Base-by-base conservation (phyloP, 2,329 filamentous ascomycete species). In the Lachnellula arida region DNA sequence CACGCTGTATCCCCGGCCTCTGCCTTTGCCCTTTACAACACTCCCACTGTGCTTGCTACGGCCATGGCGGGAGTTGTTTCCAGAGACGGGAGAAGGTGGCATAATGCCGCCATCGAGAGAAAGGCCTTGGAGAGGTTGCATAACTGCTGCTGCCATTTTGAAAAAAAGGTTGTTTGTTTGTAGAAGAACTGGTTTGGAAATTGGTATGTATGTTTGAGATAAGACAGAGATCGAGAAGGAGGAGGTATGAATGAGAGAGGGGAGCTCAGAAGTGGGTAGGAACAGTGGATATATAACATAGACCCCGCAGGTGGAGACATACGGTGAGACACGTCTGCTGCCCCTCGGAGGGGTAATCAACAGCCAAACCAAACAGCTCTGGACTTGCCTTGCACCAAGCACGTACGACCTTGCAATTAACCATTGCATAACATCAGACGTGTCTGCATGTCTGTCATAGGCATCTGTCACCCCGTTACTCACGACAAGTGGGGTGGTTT, bases 1-100 rank as follows among this genome's bases (percentile, higher is more conserved):
- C 28, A 75, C 65, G 55, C 70, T 73, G 67, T 76, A 76, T 12
- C 72, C 70, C 17, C 72, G 68, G 12, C 70, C 69, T 34, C 70
- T 63, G 47, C 60, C 62, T 49, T 68, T 69, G 35, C 58, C 63
- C 61, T 74, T 75, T 50, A 60, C 62, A 44, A 67, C 56, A 51
- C 66, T 68, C 17, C 67, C 66, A 14, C 66, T 63, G 55, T 68
- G 64, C 54, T 62, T 66, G 47, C 63, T 57, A 57, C 68, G 60
- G 42, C 68, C 68, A 53, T 70, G 68, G 37, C 68, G 62, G 44
- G 66, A 63, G 54, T 63, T 58, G 44, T 65, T 65, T 23, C 63
- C 60, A 42, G 67, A 68, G 37, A 67, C 57, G 11, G 67, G 68
- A 39, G 68, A 70, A 51, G 68, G 67, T 9, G 62, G 59, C 67